Conservation (phyloP, 805 yeast species). For the Torulaspora delbrueckii region DNA sequence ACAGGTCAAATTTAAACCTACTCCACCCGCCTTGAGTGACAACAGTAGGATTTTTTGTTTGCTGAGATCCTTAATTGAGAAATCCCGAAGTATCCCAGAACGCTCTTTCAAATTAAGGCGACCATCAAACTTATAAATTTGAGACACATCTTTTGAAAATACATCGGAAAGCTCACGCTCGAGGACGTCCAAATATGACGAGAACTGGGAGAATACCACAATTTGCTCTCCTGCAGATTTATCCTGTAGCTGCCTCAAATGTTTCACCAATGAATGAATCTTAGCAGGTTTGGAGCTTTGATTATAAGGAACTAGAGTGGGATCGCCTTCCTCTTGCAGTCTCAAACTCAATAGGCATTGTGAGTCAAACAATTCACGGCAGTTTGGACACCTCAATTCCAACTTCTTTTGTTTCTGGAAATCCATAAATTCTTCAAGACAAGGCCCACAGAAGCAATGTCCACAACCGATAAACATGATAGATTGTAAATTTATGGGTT, state of each 20-base stretch:
- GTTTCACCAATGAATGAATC: slow-evolving; percentile 59
- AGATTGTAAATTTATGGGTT: slow-evolving; percentile 52
- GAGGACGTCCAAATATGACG: slow-evolving; percentile 72
- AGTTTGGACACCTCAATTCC: slow-evolving; percentile 65
- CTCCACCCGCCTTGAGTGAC: slow-evolving; percentile 90
- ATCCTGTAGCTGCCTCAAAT: slow-evolving; percentile 49
- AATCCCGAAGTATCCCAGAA: slow-evolving; percentile 52
- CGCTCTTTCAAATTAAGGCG: slow-evolving; percentile 63
- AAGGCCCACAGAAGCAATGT: slow-evolving; percentile 71
- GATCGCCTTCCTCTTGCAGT: slow-evolving; percentile 26
- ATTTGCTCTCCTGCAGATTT: slow-evolving; percentile 64
- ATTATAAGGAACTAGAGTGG: slow-evolving; percentile 23
- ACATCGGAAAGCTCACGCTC: slow-evolving; percentile 54
- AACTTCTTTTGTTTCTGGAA: slow-evolving; percentile 51
- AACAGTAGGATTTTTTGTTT: slow-evolving; percentile 52
- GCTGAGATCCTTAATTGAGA: slow-evolving; percentile 37
- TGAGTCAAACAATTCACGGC: slow-evolving; percentile 54
- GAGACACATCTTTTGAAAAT: slow-evolving; percentile 31
- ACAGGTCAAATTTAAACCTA: slow-evolving; percentile 79
- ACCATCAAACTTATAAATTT: slow-evolving; percentile 76
- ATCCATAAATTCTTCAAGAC: slow-evolving; percentile 69
- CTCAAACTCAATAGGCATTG: slow-evolving; percentile 39
- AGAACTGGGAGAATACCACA: slow-evolving; percentile 88
- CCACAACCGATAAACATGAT: slow-evolving; percentile 70
- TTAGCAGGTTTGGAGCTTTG: slow-evolving; percentile 56